Evolutionary conservation across 2,329 filamentous ascomycete species (phyloP), one percentile per base, ranked within the genome.

Genomic region (Leptographium radiaticola): DNA sequence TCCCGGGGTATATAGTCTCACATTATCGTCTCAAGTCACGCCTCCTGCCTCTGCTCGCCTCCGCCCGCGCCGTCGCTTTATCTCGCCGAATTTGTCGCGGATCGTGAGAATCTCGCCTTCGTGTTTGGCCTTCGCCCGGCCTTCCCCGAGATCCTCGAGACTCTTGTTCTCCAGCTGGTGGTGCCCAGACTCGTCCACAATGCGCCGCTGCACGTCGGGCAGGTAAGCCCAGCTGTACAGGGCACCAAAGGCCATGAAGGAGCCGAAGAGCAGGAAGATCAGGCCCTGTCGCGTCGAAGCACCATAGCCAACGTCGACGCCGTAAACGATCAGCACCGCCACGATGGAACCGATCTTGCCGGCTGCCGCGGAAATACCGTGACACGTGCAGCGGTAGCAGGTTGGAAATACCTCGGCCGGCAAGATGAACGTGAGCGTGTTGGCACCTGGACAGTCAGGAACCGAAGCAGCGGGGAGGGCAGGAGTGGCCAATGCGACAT

Each of bases 361-460:
- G 0, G 74, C 73, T 0, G 79, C 79, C 0, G 80, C 79, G 0
- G 79, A 79, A 52, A 83, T 78, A 30, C 79, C 79, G 60, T 82
- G 79, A 55, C 78, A 82, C 0, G 79, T 80, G 51, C 75, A 80
- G 43, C 81, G 75, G 59, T 82, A 83, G 57, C 75, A 73, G 2
- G 80, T 84, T 0, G 79, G 80, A 62, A 84, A 85, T 44, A 81
- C 75, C 62, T 84, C 80, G 44, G 78, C 80, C 1, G 81, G 79
- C 16, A 84, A 75, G 53, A 83, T 76, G 60, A 84, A 83, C 0
- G 79, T 83, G 12, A 82, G 72, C 0, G 76, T 79, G 59, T 83
- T 83, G 44, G 79, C 78, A 12, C 79, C 75, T 60, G 11, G n/a
- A 15, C 4, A 6, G 36, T 40, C 11, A 25, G 36, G 4, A 15